Conservation (phyloP, 2,329 filamentous ascomycete genomes). For the Fusarium praegraminearum region DNA sequence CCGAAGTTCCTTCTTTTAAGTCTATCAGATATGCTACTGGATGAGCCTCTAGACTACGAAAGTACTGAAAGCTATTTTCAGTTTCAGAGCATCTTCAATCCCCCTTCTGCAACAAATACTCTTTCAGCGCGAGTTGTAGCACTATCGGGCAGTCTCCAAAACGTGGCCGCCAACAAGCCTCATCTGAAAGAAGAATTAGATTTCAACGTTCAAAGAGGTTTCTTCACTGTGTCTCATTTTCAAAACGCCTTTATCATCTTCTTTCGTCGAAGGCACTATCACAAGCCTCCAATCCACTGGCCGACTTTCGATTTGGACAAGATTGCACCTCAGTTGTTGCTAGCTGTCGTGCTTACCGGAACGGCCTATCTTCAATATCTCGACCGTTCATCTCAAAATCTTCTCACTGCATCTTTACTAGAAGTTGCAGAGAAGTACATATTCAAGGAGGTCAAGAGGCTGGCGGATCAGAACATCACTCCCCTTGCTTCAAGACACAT, state of each 20-base stretch:
- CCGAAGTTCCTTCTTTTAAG: constrained; percentile 21
- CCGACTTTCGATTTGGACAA: constrained; percentile 32
- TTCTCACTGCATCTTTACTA: not conserved
- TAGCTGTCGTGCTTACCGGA: constrained; percentile 12
- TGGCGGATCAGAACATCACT: not conserved
- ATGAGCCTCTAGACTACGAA: not conserved
- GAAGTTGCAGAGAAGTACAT: constrained; percentile 32
- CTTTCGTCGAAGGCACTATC: constrained; percentile 28
- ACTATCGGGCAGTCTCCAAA: not conserved
- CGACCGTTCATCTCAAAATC: accelerated
- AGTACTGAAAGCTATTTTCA: accelerated
- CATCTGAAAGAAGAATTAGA: constrained; percentile 8
- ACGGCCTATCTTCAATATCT: constrained; percentile 9
- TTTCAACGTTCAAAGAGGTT: not conserved
- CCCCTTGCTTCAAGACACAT: constrained; percentile 6
- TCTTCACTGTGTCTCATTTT: constrained; percentile 21
- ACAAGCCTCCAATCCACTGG: constrained; percentile 26
- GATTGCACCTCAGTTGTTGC: constrained; percentile 12
- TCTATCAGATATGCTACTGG: constrained; percentile 17
- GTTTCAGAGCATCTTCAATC: not conserved
- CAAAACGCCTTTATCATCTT: constrained; percentile 1
- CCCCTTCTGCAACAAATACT: not conserved
- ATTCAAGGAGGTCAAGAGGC: constrained; percentile 17
- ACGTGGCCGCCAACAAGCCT: not conserved
- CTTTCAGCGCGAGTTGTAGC: not conserved